Evolutionary conservation across 306 rosid genomes (phyloP).

Genomic region (Acacia crassicarpa): DNA sequence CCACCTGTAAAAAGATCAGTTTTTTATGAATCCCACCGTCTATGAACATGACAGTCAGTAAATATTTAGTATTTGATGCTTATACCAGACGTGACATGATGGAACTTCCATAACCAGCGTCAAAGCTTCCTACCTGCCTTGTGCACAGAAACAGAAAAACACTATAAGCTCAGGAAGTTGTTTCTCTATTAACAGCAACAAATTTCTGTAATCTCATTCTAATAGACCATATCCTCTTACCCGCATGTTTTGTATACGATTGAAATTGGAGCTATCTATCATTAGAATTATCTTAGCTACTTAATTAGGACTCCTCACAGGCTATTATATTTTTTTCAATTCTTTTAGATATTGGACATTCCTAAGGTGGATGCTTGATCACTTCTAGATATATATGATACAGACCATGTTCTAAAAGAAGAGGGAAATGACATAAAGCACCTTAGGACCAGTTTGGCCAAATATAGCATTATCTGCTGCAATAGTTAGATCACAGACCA

Average conservation of each 20-base stretch:
- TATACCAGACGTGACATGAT: constrained; percentile 89
- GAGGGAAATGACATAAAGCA: constrained; percentile 29
- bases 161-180: not conserved
- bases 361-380: not conserved
- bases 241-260: not conserved
- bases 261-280: not conserved
- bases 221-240: not conserved
- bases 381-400: not conserved
- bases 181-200: not conserved
- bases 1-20: constrained; percentile 50
- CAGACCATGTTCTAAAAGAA: not conserved
- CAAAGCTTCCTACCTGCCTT: constrained; percentile 92
- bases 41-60: not conserved
- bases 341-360: not conserved
- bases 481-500: constrained; percentile 92
- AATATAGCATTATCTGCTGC: constrained; percentile 91
- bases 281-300: not conserved
- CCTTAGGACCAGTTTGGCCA: constrained; percentile 99
- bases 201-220: not conserved
- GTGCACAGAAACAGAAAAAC: constrained; percentile 3
- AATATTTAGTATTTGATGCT: constrained; percentile 19
- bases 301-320: too few species aligned
- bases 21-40: not conserved
- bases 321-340: not conserved
- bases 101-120: constrained; percentile 98